Evolutionary conservation across 768 basidiomycete genomes (phyloP).

Genomic region (Amanita fuliginea): DNA sequence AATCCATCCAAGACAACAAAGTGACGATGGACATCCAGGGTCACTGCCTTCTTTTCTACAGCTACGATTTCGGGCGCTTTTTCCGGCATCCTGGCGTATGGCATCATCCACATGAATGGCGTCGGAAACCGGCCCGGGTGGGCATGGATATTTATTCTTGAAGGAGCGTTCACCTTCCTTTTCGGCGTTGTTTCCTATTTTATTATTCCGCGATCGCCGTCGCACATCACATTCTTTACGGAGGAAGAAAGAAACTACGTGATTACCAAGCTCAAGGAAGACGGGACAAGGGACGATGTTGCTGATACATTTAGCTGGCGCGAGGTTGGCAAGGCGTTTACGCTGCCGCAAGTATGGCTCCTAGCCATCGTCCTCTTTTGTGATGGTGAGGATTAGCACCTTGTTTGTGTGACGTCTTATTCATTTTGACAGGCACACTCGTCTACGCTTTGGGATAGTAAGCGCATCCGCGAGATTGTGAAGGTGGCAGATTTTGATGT

Average conservation of each 20-base stretch:
- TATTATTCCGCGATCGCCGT: slow-evolving; percentile 14
- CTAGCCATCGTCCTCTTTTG: slow-evolving; percentile 41
- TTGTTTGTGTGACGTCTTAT: background rate
- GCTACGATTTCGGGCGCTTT: slow-evolving; percentile 56
- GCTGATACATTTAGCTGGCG: slow-evolving; percentile 42
- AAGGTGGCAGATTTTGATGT: slow-evolving; percentile 1
- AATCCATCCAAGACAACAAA: background rate
- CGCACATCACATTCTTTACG: slow-evolving; percentile 31
- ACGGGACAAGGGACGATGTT: slow-evolving; percentile 30
- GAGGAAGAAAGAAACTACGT: slow-evolving; percentile 38
- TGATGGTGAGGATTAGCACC: slow-evolving; percentile 23
- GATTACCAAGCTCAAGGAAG: slow-evolving; percentile 24
- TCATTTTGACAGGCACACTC: slow-evolving; percentile 21
- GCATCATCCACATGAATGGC: slow-evolving; percentile 55
- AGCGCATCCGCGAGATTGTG: slow-evolving; percentile 9
- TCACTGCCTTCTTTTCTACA: slow-evolving; percentile 38
- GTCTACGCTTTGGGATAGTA: slow-evolving; percentile 41
- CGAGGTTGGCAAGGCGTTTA: slow-evolving; percentile 39
- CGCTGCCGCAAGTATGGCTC: slow-evolving; percentile 44
- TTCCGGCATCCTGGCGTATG: slow-evolving; percentile 57
- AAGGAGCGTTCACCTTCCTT: slow-evolving; percentile 53
- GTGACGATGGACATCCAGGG: slow-evolving; percentile 17
- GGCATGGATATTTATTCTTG: slow-evolving; percentile 61
- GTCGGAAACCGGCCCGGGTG: slow-evolving; percentile 43
- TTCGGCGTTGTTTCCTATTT: slow-evolving; percentile 43